phyloP scores from a whole-genome alignment of 768 basidiomycete genomes.

The Steccherinum ochraceum region DNA sequence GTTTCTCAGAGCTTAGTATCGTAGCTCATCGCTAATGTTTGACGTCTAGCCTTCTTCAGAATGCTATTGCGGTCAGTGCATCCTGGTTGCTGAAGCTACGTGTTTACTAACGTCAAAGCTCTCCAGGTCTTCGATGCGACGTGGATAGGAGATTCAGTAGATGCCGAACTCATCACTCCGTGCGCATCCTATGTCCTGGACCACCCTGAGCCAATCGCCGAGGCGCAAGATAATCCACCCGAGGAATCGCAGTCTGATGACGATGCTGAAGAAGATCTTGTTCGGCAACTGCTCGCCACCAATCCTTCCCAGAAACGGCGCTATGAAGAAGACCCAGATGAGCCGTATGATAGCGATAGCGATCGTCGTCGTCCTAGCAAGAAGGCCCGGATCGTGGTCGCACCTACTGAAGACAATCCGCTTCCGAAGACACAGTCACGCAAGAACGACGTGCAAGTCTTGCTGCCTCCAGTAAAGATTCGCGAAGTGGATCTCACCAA shows the following conservation, averaged over 20 bases:
- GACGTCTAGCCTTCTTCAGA: constrained; percentile 1
- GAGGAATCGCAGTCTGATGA: no score
- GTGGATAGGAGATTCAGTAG: constrained; percentile 5
- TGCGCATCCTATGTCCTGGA: background rate
- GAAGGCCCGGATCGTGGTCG: background rate
- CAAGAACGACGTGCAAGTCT: no score
- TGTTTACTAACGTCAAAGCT: background rate
- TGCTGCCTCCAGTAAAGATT: background rate
- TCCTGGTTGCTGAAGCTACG: background rate
- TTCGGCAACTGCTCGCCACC: no score
- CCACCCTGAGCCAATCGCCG: no score
- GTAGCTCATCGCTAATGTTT: background rate
- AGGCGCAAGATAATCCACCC: no score
- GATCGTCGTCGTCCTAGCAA: background rate
- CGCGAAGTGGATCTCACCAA: background rate
- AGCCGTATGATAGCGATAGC: background rate
- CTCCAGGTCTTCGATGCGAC: constrained; percentile 8
- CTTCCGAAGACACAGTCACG: no score
- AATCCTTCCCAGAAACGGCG: background rate
- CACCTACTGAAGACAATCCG: background rate
- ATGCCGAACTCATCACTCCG: background rate
- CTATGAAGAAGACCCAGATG: background rate
- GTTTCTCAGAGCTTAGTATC: background rate
- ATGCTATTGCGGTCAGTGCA: constrained; percentile 3
- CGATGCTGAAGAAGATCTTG: no score